phyloP scores from a whole-genome alignment of 139 green algal species.

The Coelastrella sp. region DNA sequence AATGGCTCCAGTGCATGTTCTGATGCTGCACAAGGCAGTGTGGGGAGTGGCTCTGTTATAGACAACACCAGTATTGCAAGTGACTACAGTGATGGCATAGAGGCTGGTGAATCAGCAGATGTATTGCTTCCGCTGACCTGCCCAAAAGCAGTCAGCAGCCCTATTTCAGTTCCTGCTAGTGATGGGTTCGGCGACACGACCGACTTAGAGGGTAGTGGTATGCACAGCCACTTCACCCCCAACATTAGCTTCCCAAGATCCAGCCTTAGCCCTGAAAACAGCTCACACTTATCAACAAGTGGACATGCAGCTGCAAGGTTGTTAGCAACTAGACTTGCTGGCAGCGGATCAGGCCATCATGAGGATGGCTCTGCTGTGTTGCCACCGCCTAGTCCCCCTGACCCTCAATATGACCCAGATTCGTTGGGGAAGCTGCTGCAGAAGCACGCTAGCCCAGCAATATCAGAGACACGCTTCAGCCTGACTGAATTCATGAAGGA shows the following conservation, averaged over 20 bases:
- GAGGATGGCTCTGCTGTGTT: neutral
- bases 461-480: conserved; percentile 4
- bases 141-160: neutral
- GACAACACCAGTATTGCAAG: neutral
- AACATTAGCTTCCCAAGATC: neutral
- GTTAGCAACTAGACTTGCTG: neutral
- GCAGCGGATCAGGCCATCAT: neutral
- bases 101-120: conserved; percentile 19
- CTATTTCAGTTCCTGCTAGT: conserved; percentile 1
- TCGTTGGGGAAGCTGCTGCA: conserved; percentile 22
- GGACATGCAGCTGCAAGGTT: neutral
- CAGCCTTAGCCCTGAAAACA: neutral
- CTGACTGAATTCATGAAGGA: conserved; percentile 28
- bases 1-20: too few species aligned
- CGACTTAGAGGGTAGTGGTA: neutral
- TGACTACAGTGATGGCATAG: neutral
- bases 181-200: neutral
- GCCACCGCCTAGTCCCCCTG: neutral
- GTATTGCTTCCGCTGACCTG: neutral
- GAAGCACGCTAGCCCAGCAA: conserved; percentile 27
- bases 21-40: too few species aligned
- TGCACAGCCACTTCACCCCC: neutral
- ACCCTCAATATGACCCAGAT: conserved; percentile 16
- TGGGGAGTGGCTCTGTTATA: neutral
- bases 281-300: neutral